Evolutionary conservation across 371 early-diverging fungal genomes (phyloP).

Genomic region (Mycotypha africana): DNA sequence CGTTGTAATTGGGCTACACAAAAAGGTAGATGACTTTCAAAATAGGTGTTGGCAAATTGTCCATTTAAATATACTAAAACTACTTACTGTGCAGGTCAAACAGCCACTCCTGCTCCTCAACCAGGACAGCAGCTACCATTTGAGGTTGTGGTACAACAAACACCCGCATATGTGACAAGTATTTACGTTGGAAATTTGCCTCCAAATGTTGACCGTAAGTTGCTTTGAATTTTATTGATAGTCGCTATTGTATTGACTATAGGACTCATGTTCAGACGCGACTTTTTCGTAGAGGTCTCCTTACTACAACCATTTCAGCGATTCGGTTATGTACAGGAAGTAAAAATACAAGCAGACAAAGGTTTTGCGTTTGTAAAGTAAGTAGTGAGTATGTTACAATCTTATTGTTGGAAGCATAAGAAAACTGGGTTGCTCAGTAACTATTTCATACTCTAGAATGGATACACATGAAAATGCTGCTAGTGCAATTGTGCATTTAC

Average conservation of each 20-base stretch:
- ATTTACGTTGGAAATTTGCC: slow-evolving; percentile 87
- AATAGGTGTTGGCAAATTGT: no score
- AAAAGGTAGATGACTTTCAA: slow-evolving; percentile 25
- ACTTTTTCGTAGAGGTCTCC: no score
- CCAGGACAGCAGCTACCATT: slow-evolving; percentile 58
- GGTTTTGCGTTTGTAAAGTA: slow-evolving; percentile 88
- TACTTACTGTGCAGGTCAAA: no score
- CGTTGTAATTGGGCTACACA: slow-evolving; percentile 72
- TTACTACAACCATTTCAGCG: slow-evolving; percentile 54
- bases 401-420: no score
- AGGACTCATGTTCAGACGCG: no score
- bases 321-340: slow-evolving; percentile 73
- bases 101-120: slow-evolving; percentile 47
- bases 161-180: slow-evolving; percentile 78
- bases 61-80: no score
- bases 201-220: slow-evolving; percentile 34
- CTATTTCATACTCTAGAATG: slow-evolving; percentile 41
- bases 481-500: slow-evolving; percentile 75
- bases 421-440: not conserved
- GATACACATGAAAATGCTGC: slow-evolving; percentile 90
- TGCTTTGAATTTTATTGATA: not conserved
- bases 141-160: slow-evolving; percentile 67
- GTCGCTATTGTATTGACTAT: no score
- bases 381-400: slow-evolving; percentile 2
- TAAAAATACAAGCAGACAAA: slow-evolving; percentile 84